phyloP scores from a whole-genome alignment of 2,329 filamentous ascomycete species.

The Fusarium anguioides region DNA sequence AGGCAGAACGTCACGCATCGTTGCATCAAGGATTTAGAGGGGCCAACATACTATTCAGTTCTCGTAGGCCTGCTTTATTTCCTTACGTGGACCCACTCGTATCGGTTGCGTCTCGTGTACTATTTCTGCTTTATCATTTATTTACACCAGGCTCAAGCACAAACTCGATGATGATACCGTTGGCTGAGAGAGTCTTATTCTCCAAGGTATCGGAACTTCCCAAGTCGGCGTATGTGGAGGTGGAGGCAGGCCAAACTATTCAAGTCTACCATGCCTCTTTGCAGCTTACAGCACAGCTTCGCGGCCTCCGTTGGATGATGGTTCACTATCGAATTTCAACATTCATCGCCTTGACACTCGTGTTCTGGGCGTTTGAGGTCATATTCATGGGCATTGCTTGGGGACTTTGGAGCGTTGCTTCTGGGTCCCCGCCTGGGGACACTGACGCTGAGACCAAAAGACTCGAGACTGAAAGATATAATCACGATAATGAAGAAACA shows the following conservation, averaged over 20 bases:
- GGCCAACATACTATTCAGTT: slow-evolving; percentile 64
- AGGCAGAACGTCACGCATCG: slow-evolving; percentile 47
- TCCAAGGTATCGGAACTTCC: slow-evolving; percentile 54
- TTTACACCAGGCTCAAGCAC: slow-evolving; percentile 73
- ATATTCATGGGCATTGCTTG: slow-evolving; percentile 74
- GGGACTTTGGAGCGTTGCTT: slow-evolving; percentile 61
- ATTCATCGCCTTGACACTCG: slow-evolving; percentile 73
- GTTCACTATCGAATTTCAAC: slow-evolving; percentile 80
- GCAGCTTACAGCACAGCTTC: slow-evolving; percentile 78
- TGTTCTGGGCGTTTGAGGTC: slow-evolving; percentile 84
- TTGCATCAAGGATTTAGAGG: slow-evolving; percentile 52
- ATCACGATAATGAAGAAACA: slow-evolving; percentile 49
- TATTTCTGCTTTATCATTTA: slow-evolving; percentile 76
- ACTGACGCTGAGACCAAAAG: slow-evolving; percentile 12
- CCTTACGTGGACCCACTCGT: slow-evolving; percentile 81
- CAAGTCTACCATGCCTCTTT: slow-evolving; percentile 80
- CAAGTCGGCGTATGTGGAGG: slow-evolving; percentile 65
- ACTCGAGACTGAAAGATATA: slow-evolving; percentile 32
- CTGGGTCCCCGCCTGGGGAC: slow-evolving; percentile 20
- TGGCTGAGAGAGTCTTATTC: slow-evolving; percentile 82
- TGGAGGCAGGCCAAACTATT: slow-evolving; percentile 75
- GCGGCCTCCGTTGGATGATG: slow-evolving; percentile 86
- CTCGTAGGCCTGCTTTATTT: slow-evolving; percentile 80
- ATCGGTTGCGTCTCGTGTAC: slow-evolving; percentile 67
- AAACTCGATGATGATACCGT: slow-evolving; percentile 70